Evolutionary conservation across 257 asterid species (phyloP).

Genomic region (Solanum tarijense): DNA sequence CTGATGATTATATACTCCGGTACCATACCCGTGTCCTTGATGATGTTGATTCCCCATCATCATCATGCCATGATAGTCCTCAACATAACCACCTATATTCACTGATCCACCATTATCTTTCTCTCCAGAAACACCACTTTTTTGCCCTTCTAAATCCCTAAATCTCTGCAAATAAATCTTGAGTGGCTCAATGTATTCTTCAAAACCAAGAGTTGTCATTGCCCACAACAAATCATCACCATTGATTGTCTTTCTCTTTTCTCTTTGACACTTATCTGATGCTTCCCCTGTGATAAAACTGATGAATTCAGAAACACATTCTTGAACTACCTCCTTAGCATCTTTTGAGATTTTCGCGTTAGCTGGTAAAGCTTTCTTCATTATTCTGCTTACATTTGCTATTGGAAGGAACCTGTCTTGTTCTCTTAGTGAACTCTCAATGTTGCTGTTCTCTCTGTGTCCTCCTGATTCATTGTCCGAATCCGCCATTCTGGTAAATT

Average conservation of each 20-base stretch:
- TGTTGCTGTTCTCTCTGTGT: conserved; percentile 25
- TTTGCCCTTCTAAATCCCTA: conserved; percentile 60
- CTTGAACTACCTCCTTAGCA: conserved; percentile 64
- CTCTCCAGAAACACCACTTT: conserved; percentile 39
- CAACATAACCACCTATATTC: conserved; percentile 21
- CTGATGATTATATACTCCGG: conserved; percentile 11
- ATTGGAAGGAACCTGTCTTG: conserved; percentile 65
- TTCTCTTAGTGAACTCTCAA: conserved; percentile 41
- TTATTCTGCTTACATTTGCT: conserved; percentile 60
- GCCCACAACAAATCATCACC: conserved; percentile 67
- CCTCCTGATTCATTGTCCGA: conserved; percentile 87
- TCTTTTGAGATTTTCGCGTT: conserved; percentile 64
- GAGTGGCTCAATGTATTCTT: conserved; percentile 55
- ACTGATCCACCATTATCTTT: conserved; percentile 19
- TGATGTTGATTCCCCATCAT: conserved; percentile 7
- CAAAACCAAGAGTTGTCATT: conserved; percentile 66
- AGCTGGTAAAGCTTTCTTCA: conserved; percentile 62
- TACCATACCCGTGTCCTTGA: conserved; percentile 20
- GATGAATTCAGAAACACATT: conserved; percentile 66
- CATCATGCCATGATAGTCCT: conserved; percentile 13
- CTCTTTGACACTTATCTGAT: conserved; percentile 60
- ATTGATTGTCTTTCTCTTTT: conserved; percentile 59
- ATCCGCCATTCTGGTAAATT: conserved; percentile 46
- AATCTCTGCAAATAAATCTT: conserved; percentile 53
- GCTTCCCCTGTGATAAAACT: conserved; percentile 71